Evolutionary conservation across 345 rosid species (phyloP).

Genomic region (Gossypium raimondii): DNA sequence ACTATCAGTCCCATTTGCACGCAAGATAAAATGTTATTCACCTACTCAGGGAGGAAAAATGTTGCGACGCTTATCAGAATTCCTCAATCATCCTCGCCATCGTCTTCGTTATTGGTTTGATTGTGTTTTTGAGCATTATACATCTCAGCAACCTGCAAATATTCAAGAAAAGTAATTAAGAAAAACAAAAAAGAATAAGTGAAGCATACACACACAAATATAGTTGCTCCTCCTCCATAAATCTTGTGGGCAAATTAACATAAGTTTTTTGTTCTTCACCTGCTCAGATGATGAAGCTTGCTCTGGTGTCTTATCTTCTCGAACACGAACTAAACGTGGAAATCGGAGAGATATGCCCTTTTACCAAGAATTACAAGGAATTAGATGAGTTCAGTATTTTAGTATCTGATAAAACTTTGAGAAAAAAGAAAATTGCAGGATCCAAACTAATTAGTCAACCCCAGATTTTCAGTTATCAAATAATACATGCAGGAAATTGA

Average conservation of each 20-base stretch:
- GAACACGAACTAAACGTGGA: constrained; percentile 77
- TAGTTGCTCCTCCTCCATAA: not conserved
- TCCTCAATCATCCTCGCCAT: constrained; percentile 63
- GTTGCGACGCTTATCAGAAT: not conserved
- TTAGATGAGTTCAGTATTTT: not conserved
- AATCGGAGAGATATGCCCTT: constrained; percentile 88
- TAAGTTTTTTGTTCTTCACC: constrained; percentile 37
- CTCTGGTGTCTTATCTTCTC: constrained; percentile 84
- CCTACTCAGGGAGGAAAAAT: not conserved
- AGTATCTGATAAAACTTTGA: not conserved
- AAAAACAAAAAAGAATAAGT: not conserved
- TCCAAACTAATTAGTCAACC: constrained; percentile 11
- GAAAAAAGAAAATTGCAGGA: not conserved
- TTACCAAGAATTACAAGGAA: constrained; percentile 10
- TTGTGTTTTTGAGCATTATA: constrained; percentile 69
- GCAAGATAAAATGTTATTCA: not conserved
- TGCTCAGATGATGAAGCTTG: constrained; percentile 77
- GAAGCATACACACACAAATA: not conserved
- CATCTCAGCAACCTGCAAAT: constrained; percentile 81
- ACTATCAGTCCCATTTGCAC: not conserved
- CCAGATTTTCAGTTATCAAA: not conserved
- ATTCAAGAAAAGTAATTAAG: not conserved
- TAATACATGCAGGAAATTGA: not conserved
- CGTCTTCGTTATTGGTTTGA: constrained; percentile 55
- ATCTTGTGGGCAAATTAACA: not conserved